Evolutionary conservation across 768 basidiomycete species (phyloP).

Genomic region (Phlebiopsis flavidoalba): DNA sequence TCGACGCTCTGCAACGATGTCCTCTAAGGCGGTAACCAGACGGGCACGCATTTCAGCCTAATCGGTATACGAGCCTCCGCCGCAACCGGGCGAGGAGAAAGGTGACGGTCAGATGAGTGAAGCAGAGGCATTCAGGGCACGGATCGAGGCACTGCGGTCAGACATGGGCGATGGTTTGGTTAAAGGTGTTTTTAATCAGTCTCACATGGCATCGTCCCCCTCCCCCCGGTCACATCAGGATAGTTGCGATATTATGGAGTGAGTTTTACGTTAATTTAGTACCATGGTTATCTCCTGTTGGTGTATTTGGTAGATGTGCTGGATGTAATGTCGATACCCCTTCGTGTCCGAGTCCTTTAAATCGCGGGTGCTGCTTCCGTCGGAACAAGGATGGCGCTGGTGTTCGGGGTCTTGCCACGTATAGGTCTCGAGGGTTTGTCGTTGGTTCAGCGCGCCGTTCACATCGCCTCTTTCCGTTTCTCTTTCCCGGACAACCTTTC

Average conservation of each 20-base stretch:
- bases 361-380: not conserved
- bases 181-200: conserved; percentile 70
- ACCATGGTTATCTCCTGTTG: not conserved
- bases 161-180: conserved; percentile 92
- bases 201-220: conserved; percentile 29
- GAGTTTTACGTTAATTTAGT: not conserved
- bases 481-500: conserved; percentile 22
- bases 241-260: not conserved
- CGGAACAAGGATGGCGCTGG: not conserved
- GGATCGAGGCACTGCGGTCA: conserved; percentile 75
- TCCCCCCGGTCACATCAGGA: not conserved
- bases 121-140: conserved; percentile 69
- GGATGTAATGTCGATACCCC: not conserved
- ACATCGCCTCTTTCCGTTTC: conserved; percentile 16
- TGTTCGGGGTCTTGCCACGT: conserved; percentile 11
- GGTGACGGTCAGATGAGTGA: conserved; percentile 36
- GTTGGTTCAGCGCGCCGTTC: conserved; percentile 5
- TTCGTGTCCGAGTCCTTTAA: not conserved
- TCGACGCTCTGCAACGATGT: conserved; percentile 20
- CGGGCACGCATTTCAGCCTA: conserved; percentile 51
- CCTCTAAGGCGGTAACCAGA: conserved; percentile 39
- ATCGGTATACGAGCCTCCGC: conserved; percentile 59
- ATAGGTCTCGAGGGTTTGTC: conserved; percentile 2
- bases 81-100: conserved; percentile 20
- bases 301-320: conserved; percentile 2